Evolutionary conservation across 345 rosid species (phyloP).

Genomic region (Ceriops decandra): DNA sequence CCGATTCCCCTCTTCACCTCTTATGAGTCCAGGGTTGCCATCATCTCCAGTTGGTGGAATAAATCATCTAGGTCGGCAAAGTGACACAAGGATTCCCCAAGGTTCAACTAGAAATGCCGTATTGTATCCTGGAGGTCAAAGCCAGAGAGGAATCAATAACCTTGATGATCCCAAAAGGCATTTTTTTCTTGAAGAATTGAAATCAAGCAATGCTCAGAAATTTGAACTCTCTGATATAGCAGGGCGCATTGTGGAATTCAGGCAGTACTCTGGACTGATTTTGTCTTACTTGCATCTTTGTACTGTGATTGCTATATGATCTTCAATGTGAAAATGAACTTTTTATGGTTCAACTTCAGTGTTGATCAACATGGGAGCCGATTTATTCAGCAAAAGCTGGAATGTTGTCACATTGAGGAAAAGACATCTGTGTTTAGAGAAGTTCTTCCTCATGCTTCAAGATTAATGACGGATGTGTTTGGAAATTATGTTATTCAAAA

Average conservation of each 20-base stretch:
- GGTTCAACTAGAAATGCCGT: slow-evolving; percentile 16
- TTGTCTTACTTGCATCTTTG: slow-evolving; percentile 15
- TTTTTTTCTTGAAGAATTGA: slow-evolving; percentile 26
- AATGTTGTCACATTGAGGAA: slow-evolving; percentile 65
- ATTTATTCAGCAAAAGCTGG: slow-evolving; percentile 96
- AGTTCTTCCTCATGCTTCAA: slow-evolving; percentile 85
- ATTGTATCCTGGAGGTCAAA: slow-evolving; percentile 18
- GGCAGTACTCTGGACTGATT: slow-evolving; percentile 15
- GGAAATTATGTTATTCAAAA: slow-evolving; percentile 99
- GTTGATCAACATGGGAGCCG: slow-evolving; percentile 99
- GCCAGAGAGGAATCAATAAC: slow-evolving; percentile 14
- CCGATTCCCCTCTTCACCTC: slow-evolving; percentile 22
- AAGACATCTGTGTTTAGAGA: slow-evolving; percentile 80
- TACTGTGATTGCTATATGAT: slow-evolving; percentile 12
- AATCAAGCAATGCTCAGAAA: slow-evolving; percentile 26
- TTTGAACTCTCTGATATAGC: slow-evolving; percentile 25
- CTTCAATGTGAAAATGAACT: slow-evolving; percentile 1
- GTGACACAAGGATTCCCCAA: slow-evolving; percentile 17
- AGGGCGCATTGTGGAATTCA: slow-evolving; percentile 27
- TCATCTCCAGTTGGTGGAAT: slow-evolving; percentile 23
- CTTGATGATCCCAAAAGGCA: slow-evolving; percentile 25
- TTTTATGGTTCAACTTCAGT: slow-evolving; percentile 34
- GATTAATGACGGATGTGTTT: slow-evolving; percentile 93
- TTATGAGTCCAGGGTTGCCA: slow-evolving; percentile 20
- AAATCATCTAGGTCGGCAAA: slow-evolving; percentile 15